Base-by-base conservation (phyloP, 2,329 filamentous ascomycete species). In the Ascochyta clinopodiicola region DNA sequence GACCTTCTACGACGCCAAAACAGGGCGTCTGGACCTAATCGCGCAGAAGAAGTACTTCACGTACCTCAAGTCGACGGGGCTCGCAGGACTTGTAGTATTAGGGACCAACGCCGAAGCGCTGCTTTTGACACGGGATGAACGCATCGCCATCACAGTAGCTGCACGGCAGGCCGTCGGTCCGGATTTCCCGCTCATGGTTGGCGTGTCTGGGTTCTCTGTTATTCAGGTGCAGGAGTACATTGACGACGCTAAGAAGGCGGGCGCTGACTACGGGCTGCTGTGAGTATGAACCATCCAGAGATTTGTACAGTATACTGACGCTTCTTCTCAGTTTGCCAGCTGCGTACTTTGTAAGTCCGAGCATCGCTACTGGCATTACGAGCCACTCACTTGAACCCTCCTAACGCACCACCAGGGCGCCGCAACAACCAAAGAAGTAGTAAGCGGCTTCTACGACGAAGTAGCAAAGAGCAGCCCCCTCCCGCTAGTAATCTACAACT, bases 401-500 rank as follows among this genome's bases (percentile, higher is more conserved):
- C 29, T 31, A 31, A 31, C 29, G 10, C 29, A 5, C 10, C 29
- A 10, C 29, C 29, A 80, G 51, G 78, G 78, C 35, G 74, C 75
- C 40, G 52, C 52, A 15, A 80, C 78, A 6, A 79, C 76, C 0
- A 67, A 73, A 39, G 65, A 69, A 13, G 78, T 80, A 3, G 70
- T 81, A 6, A 67, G 72, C 57, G 67, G 62, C 6, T 81, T 80
- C 57, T 81, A 76, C 61, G 66, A 74, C 48, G 72, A 78, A 32
- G 73, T 89, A 3, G 88, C 88, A 2, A 79, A 82, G 44, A 81
- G 80, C 1, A 85, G 82, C 17, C 81, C 84, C 0, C 69, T 91
- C 1, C 88, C 88, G 0, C 78, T 91, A 22, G 75, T 91, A 36
- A 86, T 91, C 54, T 91, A 91, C 79, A 91, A 91, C 75, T 91